These are phyloP conservation scores for Sechiopsis laciniata DNA, from an alignment of 306 rosid species.

Conservation along the genomic window DNA sequence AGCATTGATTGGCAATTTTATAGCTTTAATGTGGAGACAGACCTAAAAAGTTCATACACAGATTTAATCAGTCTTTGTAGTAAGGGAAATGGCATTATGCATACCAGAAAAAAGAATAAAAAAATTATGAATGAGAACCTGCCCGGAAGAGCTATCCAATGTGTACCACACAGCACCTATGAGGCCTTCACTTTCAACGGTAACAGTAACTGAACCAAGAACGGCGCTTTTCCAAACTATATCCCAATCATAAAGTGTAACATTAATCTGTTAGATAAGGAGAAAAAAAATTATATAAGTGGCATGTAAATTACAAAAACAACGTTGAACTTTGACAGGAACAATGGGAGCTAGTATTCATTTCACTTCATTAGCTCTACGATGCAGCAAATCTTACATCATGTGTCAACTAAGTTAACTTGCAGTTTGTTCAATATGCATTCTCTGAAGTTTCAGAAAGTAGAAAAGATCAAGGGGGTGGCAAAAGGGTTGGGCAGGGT, in stretches of 20 bases:
- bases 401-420: background rate
- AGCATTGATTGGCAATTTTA: conserved; percentile 49
- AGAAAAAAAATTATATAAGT: conserved; percentile 42
- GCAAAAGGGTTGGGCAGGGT: background rate
- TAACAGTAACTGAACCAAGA: conserved; percentile 92
- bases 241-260: conserved; percentile 97
- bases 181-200: conserved; percentile 81
- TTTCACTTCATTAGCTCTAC: background rate
- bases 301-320: conserved; percentile 16
- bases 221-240: conserved; percentile 94
- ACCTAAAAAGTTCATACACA: conserved; percentile 53
- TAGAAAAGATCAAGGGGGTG: background rate
- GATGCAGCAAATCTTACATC: background rate
- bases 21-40: conserved; percentile 75
- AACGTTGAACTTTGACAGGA: background rate
- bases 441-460: background rate
- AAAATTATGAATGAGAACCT: conserved; percentile 40
- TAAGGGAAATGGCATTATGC: conserved; percentile 15
- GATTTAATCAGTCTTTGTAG: conserved; percentile 24
- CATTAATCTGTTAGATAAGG: conserved; percentile 63
- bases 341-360: background rate
- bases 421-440: conserved; percentile 1
- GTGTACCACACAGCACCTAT: conserved; percentile 85
- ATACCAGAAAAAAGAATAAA: conserved; percentile 22
- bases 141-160: conserved; percentile 84